Evolutionary conservation across 1,139 yeast species (phyloP).

Genomic region (Suhomyces coccinellae): DNA sequence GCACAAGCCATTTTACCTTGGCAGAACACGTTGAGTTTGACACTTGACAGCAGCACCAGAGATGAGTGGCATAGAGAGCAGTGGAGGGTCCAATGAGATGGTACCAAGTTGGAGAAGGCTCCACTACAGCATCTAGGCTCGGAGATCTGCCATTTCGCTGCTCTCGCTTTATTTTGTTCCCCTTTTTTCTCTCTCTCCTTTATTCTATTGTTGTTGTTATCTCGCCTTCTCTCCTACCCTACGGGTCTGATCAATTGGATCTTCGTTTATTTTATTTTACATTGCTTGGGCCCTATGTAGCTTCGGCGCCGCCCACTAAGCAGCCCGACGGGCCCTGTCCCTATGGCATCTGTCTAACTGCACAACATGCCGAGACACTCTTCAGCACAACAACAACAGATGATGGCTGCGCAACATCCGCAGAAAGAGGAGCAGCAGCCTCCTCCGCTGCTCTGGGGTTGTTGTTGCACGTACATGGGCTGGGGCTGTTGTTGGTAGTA

Average conservation of each 20-base stretch:
- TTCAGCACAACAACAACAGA: slow-evolving; percentile 50
- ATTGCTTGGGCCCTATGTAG: not conserved
- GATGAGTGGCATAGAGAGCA: no score
- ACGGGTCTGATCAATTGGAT: not conserved
- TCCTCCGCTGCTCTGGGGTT: slow-evolving; percentile 32
- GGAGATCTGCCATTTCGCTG: no score
- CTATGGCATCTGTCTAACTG: slow-evolving; percentile 2
- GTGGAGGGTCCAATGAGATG: no score
- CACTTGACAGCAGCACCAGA: no score
- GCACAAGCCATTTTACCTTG: no score
- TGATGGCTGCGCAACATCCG: slow-evolving; percentile 44
- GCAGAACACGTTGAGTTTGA: no score
- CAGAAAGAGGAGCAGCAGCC: slow-evolving; percentile 43
- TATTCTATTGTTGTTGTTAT: no score
- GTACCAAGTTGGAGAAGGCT: no score
- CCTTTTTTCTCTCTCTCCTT: no score
- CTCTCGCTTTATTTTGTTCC: no score
- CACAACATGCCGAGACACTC: slow-evolving; percentile 27
- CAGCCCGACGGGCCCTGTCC: not conserved
- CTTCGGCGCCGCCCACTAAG: not conserved
- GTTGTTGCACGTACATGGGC: slow-evolving; percentile 45
- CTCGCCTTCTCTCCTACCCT: no score
- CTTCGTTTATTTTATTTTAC: not conserved
- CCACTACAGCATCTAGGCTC: no score
- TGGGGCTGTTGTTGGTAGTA: slow-evolving; percentile 36